Base-by-base conservation (phyloP, 108 stramenopile genomes). In the Conticribra guillardii region DNA sequence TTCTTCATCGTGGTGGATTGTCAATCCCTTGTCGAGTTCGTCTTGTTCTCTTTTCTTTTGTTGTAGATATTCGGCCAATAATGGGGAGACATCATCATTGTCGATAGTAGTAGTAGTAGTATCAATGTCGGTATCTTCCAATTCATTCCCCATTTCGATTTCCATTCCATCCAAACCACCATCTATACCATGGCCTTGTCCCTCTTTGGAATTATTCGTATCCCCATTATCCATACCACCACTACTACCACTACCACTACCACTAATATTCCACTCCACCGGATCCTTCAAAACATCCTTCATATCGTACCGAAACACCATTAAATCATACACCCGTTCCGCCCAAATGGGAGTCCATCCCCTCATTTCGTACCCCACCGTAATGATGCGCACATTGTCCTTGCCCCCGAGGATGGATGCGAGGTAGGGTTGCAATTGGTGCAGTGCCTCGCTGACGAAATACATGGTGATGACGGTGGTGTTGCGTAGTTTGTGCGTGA, bases 391-490 rank as follows among this genome's bases (percentile, higher is more conserved):
- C 1, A 69, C 72, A 47, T 84, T 78, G 1, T 73, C 32, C 9
- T 64, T 75, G 8, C 84, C 85, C 8, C 64, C 60, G 58, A 91
- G 66, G 15, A 75, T 59, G 29, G 75, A 58, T 41, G 89, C 89
- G n/a, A 95, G 64, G 5, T 84, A 61, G 0, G 91, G 91, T 54
- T 81, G 62, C 9, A 95, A 59, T 51, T 81, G 74, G 27, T 67
- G 34, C 48, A 95, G 58, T 30, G 89, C 91, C 14, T 87, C 84
- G 28, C 78, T 66, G 15, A 89, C 88, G 82, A 95, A 92, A 69
- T 92, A 92, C 86, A 89, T 87, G 62, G 91, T 95, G 52, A 95
- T 69, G 48, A 95, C 68, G 14, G 87, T 90, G 8, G 89, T 81
- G 14, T 79, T 31, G n/a, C 55, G 11, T 45, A 78, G 8, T 59